phyloP scores from a whole-genome alignment of 345 rosid genomes.

The Abelmoschus esculentus region DNA sequence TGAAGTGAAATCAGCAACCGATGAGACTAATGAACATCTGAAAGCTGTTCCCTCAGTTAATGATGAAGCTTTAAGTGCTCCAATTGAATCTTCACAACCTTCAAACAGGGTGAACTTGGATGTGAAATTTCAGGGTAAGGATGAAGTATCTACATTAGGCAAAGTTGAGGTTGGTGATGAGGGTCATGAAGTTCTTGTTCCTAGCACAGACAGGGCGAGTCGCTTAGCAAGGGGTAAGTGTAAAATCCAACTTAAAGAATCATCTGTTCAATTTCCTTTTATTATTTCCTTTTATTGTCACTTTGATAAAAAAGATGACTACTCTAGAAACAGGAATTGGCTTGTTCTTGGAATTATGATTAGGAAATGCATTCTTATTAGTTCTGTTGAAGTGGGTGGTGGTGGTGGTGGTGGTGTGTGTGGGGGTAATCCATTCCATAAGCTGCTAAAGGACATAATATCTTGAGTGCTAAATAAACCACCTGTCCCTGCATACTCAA shows the following conservation, averaged over 20 bases:
- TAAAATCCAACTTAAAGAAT: background rate
- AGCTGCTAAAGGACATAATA: background rate
- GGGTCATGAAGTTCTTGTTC: conserved; percentile 33
- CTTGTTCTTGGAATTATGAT: background rate
- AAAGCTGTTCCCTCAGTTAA: conserved; percentile 17
- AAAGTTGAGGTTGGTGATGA: conserved; percentile 36
- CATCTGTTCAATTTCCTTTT: background rate
- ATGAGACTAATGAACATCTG: conserved; percentile 22
- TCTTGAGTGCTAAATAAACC: background rate
- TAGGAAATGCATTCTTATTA: background rate
- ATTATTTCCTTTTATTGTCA: background rate
- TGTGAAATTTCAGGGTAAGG: conserved; percentile 29
- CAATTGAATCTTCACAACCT: conserved; percentile 29
- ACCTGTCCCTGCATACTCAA: background rate
- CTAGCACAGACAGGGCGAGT: conserved; percentile 24
- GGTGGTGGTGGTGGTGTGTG: too few relatives aligned
- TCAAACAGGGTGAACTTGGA: conserved; percentile 21
- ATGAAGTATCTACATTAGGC: conserved; percentile 24
- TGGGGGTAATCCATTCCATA: background rate
- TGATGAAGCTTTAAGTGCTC: conserved; percentile 25
- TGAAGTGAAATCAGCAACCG: conserved; percentile 15
- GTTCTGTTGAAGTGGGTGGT: background rate
- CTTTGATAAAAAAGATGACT: background rate
- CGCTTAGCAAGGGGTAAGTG: conserved; percentile 54
- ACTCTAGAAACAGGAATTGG: background rate